A percentile compares a stretch with the other conserved stretches of the same genome.
Evolutionary conservation across 768 basidiomycete genomes (phyloP).

Genomic region (Lyophyllum atratum): DNA sequence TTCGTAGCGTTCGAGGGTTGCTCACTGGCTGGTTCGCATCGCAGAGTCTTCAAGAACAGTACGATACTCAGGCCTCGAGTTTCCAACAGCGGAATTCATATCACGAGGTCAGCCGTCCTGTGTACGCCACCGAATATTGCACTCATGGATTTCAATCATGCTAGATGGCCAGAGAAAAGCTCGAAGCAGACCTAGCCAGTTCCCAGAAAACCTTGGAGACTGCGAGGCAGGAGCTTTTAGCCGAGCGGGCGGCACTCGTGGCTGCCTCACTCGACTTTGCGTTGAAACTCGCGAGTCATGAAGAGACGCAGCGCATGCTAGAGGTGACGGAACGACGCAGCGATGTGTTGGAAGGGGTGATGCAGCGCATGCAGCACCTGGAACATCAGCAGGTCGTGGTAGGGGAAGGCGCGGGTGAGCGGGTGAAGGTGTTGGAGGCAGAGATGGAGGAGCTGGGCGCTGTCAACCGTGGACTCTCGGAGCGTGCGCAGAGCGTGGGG

Average conservation of each 20-base stretch:
- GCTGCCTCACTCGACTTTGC: conserved; percentile 19
- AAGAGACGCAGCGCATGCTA: conserved; percentile 25
- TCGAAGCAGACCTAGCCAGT: conserved; percentile 37
- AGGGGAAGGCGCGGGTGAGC: conserved; percentile 9
- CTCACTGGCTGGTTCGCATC: conserved; percentile 26
- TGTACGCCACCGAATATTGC: background rate
- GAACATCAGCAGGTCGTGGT: conserved; percentile 11
- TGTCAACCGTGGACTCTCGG: conserved; percentile 26
- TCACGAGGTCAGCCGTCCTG: too few relatives aligned
- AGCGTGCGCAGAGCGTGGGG: conserved; percentile 16
- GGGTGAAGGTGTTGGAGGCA: conserved; percentile 15
- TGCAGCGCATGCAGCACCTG: conserved; percentile 9
- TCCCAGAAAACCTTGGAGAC: conserved; percentile 33
- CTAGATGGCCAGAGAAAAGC: conserved; percentile 31
- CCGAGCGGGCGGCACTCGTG: conserved; percentile 18
- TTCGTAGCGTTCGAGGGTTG: background rate
- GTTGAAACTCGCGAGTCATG: conserved; percentile 29
- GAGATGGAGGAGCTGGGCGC: conserved; percentile 19
- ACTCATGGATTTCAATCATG: too few relatives aligned
- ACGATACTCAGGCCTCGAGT: conserved; percentile 6
- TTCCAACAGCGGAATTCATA: background rate
- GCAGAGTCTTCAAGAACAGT: conserved; percentile 39
- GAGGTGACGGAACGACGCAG: conserved; percentile 26
- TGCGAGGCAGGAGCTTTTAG: conserved; percentile 23
- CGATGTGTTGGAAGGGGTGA: conserved; percentile 12